Base-by-base conservation (phyloP, 1,139 yeast species). In the Suhomyces yuchorum region DNA sequence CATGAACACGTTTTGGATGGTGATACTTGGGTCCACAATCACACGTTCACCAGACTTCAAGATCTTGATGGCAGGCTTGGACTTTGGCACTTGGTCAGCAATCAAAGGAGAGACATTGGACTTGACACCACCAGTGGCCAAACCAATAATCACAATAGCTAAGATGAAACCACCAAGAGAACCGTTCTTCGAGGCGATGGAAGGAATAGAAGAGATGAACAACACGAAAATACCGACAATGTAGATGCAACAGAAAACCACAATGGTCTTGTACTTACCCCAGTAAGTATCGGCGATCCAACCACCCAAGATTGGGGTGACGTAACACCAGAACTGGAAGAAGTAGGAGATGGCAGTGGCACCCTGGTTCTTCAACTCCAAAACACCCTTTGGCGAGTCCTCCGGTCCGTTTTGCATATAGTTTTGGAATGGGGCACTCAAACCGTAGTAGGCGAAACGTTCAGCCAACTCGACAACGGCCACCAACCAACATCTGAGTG, bases 401-500 rank as follows among this genome's bases (percentile, higher is more conserved):
- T 63, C 53, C 18, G 76, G 75, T 24, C 66, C 59, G 52, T 74
- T 62, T 65, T 85, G 89, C 82, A 86, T 84, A 65, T 86, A 87
- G 68, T 87, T 87, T 66, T 82, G 85, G 70, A 87, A 82, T 18
- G 89, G 85, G 50, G 87, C 85, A 43, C 84, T 75, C 47, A 86
- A 71, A 20, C 64, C 64, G 32, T 60, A 60, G 55, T 57, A 60
- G 33, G 62, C 41, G 43, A 60, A 59, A 19, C 64, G 53, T 44
- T 60, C 63, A 6, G 62, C 58, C 52, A 60, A 57, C 41, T 59
- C 63, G 9, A 60, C 62, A 19, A 59, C 45, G 12, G 62, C 61
- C 22, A 60, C 63, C 17, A 60, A 51, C 62, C 62, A 60, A 40
- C 63, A 59, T 23, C 70, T 59, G 24, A 64, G 18, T 8, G 64